These are phyloP conservation scores for Saturnispora gosingensis DNA, from an alignment of 805 yeast species.

Conservation along the genomic window DNA sequence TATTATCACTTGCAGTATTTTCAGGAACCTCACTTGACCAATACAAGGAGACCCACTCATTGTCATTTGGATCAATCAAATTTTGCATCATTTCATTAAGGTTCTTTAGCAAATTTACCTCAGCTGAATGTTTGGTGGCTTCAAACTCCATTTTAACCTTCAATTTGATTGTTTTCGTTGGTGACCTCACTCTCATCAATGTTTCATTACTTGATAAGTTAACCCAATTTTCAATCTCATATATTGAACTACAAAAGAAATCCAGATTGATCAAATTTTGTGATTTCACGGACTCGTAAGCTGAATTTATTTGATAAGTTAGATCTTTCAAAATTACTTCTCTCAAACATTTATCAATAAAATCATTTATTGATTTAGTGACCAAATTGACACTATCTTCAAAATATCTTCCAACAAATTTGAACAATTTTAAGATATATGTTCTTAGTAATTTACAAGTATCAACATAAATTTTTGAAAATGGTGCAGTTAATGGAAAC, in stretches of 20 bases:
- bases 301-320: conserved; percentile 50
- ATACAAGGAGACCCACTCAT: conserved; percentile 68
- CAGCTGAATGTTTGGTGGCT: conserved; percentile 53
- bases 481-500: conserved; percentile 67
- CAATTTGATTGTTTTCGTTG: conserved; percentile 25
- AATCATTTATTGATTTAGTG: conserved; percentile 47
- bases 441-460: conserved; percentile 68
- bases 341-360: conserved; percentile 62
- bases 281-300: conserved; percentile 81
- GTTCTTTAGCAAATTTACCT: conserved; percentile 67
- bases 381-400: conserved; percentile 52
- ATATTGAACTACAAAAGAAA: conserved; percentile 68
- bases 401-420: conserved; percentile 57
- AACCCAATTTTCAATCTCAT: conserved; percentile 47
- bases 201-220: conserved; percentile 26
- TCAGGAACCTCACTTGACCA: conserved; percentile 4
- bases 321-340: conserved; percentile 59
- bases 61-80: conserved; percentile 74
- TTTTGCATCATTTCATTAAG: conserved; percentile 74
- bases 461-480: conserved; percentile 80
- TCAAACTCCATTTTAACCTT: conserved; percentile 40
- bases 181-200: conserved; percentile 27
- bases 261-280: conserved; percentile 86
- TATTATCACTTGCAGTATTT: conserved; percentile 1
- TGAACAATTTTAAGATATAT: conserved; percentile 52